Base-by-base conservation (phyloP, 352 stramenopile genomes). In the Pythium coloratum region DNA sequence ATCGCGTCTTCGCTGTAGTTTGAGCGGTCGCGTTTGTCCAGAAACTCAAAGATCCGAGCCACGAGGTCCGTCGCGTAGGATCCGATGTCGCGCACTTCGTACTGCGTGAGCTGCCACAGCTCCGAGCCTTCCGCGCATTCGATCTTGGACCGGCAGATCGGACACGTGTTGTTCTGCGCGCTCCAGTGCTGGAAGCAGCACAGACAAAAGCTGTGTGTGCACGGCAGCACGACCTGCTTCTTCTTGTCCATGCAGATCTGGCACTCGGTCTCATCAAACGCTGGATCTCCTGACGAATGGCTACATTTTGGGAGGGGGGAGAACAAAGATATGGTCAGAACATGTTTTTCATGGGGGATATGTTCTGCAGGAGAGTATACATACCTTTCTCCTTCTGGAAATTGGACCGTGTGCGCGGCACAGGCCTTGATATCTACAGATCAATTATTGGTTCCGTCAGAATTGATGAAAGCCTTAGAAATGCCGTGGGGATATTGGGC, bases 191-290 rank as follows among this genome's bases (percentile, higher is more conserved):
- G 81, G 63, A 92, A 91, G 61, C 85, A 93, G 53, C 75, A 76
- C 10, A 91, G 70, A 57, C 85, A 93, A 67, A 93, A 93, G 64
- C 85, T 93, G 66, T 93, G 85, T 1, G 80, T 74, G 68, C 85
- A 93, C 0, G 83, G 81, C 64, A 93, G 53, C 16, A 78, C 83
- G 13, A 93, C 80, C 68, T 93, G 81, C 71, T 92, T 93, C 64
- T 89, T 73, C 71, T 89, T 89, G 73, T 93, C 85, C 85, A 93
- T 93, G 70, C 85, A 93, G 49, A 93, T 93, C 64, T 91, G 82
- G 50, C 85, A 93, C 71, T 93, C 85, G 14, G 78, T 86, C 51
- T 93, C 85, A 55, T 93, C 84, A 78, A 89, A 90, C 30, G 84
- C 73, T 20, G 62, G 50, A n/a, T 83, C 68, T 9, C 61, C 69